phyloP scores from a whole-genome alignment of 768 basidiomycete genomes.

The Pleurotus citrinopileatus region DNA sequence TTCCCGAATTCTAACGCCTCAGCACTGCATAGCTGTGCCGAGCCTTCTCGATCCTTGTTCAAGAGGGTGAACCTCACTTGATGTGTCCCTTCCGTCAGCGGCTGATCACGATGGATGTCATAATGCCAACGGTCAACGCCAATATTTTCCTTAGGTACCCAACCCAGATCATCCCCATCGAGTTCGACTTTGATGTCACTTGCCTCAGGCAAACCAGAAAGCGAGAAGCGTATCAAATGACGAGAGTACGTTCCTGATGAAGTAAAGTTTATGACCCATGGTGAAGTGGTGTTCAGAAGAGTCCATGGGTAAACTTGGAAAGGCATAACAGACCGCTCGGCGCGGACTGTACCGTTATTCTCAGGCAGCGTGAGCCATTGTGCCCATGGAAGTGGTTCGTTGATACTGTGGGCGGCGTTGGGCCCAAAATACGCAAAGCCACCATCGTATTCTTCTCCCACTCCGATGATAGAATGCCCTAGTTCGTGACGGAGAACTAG shows the following conservation, averaged over 20 bases:
- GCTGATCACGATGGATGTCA: slow-evolving; percentile 42
- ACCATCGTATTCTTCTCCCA: slow-evolving; percentile 85
- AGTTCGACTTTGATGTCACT: slow-evolving; percentile 55
- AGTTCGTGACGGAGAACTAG: slow-evolving; percentile 78
- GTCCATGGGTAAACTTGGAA: slow-evolving; percentile 78
- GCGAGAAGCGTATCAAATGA: slow-evolving; percentile 65
- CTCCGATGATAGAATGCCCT: slow-evolving; percentile 74
- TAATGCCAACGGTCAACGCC: slow-evolving; percentile 79
- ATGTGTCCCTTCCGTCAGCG: slow-evolving; percentile 51
- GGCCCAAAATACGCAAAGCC: slow-evolving; percentile 70
- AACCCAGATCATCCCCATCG: slow-evolving; percentile 58
- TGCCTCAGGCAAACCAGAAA: slow-evolving; percentile 62
- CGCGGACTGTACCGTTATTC: slow-evolving; percentile 26
- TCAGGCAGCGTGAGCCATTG: slow-evolving; percentile 60
- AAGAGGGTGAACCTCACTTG: slow-evolving; percentile 55
- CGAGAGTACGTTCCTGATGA: slow-evolving; percentile 64
- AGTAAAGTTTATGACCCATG: slow-evolving; percentile 59
- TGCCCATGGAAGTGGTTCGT: slow-evolving; percentile 54
- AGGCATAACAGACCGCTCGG: slow-evolving; percentile 73
- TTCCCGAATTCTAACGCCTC: slow-evolving; percentile 74
- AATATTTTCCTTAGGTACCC: slow-evolving; percentile 54
- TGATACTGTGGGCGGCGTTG: slow-evolving; percentile 51
- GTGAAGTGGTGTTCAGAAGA: slow-evolving; percentile 53
- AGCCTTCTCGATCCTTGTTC: slow-evolving; percentile 43
- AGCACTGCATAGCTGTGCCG: slow-evolving; percentile 73